Conservation (phyloP, 2,329 filamentous ascomycete species). For the Simplicillium sp. region DNA sequence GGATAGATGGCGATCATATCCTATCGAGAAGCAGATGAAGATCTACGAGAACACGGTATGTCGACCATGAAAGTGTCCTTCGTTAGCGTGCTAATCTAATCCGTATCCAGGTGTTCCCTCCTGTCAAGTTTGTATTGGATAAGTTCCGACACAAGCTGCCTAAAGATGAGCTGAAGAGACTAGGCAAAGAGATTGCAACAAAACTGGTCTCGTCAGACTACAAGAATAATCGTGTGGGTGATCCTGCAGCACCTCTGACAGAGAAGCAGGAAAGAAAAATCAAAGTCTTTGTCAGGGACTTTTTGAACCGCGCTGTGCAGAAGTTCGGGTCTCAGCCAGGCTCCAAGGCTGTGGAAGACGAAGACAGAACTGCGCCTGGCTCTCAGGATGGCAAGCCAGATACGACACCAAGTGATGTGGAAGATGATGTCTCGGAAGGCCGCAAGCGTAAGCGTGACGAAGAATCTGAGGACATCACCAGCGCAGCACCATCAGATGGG, state of each 20-base stretch:
- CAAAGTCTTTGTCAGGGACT: slow-evolving; percentile 75
- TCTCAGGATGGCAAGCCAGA: slow-evolving; percentile 19
- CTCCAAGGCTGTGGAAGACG: slow-evolving; percentile 39
- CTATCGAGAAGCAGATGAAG: slow-evolving; percentile 85
- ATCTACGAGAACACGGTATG: slow-evolving; percentile 88
- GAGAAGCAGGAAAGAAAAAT: slow-evolving; percentile 74
- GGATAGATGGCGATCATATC: slow-evolving; percentile 61
- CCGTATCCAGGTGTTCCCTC: slow-evolving; percentile 62
- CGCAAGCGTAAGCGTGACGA: slow-evolving; percentile 58
- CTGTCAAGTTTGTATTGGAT: slow-evolving; percentile 76
- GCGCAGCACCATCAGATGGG: slow-evolving; percentile 43
- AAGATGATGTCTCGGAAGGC: slow-evolving; percentile 34
- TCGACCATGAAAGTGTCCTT: slow-evolving; percentile 7
- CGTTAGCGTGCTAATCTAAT: slow-evolving; percentile 6
- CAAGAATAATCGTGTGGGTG: slow-evolving; percentile 76
- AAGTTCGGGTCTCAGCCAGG: slow-evolving; percentile 65
- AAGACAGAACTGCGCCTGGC: slow-evolving; percentile 14
- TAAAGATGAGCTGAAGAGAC: slow-evolving; percentile 61
- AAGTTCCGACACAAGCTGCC: slow-evolving; percentile 82
- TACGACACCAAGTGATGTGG: slow-evolving; percentile 31
- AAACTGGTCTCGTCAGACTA: slow-evolving; percentile 88
- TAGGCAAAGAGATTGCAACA: slow-evolving; percentile 64
- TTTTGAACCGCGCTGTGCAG: slow-evolving; percentile 73
- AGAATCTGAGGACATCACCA: slow-evolving; percentile 32
- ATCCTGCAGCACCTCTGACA: slow-evolving; percentile 61